A percentile compares a stretch with the other conserved stretches of the same genome.
Evolutionary conservation across 371 early-diverging fungal species (phyloP).

Genomic region (Mucor plumbeus): DNA sequence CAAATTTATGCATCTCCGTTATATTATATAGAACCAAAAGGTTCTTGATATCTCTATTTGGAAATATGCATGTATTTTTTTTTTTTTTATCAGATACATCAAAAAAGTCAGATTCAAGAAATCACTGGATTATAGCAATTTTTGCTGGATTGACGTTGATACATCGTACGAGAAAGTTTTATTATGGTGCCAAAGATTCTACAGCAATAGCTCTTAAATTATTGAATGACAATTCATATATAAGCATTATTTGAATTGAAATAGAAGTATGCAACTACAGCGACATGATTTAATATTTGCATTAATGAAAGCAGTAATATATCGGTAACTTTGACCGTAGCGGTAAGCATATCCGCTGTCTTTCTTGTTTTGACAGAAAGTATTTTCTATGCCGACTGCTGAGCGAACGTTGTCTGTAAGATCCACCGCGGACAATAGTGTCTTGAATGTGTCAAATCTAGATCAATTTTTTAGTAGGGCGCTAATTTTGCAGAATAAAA

Average conservation of each 20-base stretch:
- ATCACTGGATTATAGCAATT: neutral
- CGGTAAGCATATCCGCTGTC: neutral
- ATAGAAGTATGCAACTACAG: neutral
- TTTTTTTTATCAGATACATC: neutral
- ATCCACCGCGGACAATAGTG: neutral
- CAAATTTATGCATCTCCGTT: neutral
- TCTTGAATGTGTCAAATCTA: neutral
- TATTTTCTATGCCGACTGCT: neutral
- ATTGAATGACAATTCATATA: neutral
- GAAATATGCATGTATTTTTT: neutral
- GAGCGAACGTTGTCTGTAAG: neutral
- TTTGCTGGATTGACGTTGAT: neutral
- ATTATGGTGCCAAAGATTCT: neutral
- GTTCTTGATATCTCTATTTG: neutral
- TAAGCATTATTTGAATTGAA: neutral
- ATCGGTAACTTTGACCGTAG: neutral
- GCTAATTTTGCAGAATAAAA: no score
- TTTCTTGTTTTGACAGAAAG: neutral
- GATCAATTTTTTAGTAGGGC: neutral
- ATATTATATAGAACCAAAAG: neutral
- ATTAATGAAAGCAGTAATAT: neutral
- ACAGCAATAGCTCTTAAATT: no score
- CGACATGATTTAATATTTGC: neutral
- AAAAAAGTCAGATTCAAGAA: neutral
- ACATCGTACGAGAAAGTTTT: neutral